Evolutionary conservation across 2,329 filamentous ascomycete genomes (phyloP), one percentile per base, ranked within the genome.

Genomic region (Arthrobotrys megalospora): DNA sequence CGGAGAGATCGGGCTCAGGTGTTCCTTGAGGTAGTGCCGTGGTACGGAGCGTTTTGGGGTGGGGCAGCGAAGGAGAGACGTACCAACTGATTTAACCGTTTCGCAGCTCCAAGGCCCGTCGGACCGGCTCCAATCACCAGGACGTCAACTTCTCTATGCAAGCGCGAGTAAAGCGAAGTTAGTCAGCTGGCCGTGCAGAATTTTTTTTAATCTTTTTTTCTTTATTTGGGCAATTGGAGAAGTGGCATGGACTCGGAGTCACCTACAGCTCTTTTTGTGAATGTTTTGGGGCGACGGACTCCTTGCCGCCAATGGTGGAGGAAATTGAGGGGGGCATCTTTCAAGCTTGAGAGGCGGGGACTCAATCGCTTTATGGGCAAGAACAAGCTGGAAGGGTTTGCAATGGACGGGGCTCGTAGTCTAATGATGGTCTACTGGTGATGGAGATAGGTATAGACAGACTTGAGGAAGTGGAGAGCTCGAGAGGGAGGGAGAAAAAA

Each of bases 111-210:
- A 82, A 98, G 90, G 86, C 96, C 96, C 84, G 96, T 98, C 83
- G 96, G 96, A 84, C 96, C 96, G 86, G 95, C 95, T 84, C 96
- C 96, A 87, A 98, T 97, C 86, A 99, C 91, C 84, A 99, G 93
- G 82, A 99, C 92, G 87, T 99, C 96, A 85, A 98, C 93, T 84
- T 93, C 91, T 85, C 94, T 96, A 32, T 36, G 34, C 52, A 21
- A 10, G 21, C 21, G 21, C 34, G 36, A 41, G 41, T 28, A 28
- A 11, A 43, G 21, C 48, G 16, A 16, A 41, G 53, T 67, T 67
- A 58, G 62, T 36, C 60, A 76, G 52, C 36, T 60, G 16, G 45
- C 12, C 24, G n/a, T 14, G 21, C 41, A 41, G 19, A 3, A 16
- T 11, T 24, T 52, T 28, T 52, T 52, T 28, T 24, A 28, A 6